Evolutionary conservation across 331 rosid genomes (phyloP).

Genomic region (Malus hybrid): DNA sequence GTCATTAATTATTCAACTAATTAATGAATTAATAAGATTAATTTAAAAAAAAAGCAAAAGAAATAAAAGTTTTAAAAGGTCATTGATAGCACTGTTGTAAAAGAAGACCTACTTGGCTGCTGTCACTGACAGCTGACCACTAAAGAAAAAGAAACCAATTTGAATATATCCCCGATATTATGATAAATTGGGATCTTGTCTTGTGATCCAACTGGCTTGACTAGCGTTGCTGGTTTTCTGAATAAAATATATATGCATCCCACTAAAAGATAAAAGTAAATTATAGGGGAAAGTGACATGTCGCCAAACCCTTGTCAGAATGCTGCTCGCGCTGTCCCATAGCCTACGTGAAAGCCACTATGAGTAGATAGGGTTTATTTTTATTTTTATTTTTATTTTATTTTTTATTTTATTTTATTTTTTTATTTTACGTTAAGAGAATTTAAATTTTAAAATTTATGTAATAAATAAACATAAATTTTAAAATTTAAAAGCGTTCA

Average conservation of each 20-base stretch:
- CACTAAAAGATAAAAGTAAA: too few relatives aligned
- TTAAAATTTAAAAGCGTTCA: too few relatives aligned
- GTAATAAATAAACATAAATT: too few relatives aligned
- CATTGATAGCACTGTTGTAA: conserved; percentile 12
- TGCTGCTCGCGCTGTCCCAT: too few relatives aligned
- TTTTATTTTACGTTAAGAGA: too few relatives aligned
- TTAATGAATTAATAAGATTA: too few relatives aligned
- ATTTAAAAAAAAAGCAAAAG: too few relatives aligned
- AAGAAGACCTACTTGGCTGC: neutral
- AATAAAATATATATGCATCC: neutral
- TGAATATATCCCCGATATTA: neutral
- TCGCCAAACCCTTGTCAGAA: conserved; percentile 15
- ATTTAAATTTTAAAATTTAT: too few relatives aligned
- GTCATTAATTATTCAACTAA: too few relatives aligned
- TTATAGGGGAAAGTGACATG: conserved; percentile 16
- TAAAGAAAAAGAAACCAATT: conserved; percentile 2
- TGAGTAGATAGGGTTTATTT: neutral
- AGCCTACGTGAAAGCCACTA: neutral
- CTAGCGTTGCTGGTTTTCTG: neutral
- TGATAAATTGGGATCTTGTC: conserved; percentile 12
- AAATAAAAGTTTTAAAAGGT: neutral
- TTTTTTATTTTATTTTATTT: neutral
- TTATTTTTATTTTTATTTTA: neutral
- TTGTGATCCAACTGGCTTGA: conserved; percentile 3
- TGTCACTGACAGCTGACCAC: conserved; percentile 14